Percentiles rank a stretch among this genome's conserved stretches.
These are phyloP conservation scores for Bremia lactucae DNA, from an alignment of 352 stramenopile genomes.

Conservation along the genomic window DNA sequence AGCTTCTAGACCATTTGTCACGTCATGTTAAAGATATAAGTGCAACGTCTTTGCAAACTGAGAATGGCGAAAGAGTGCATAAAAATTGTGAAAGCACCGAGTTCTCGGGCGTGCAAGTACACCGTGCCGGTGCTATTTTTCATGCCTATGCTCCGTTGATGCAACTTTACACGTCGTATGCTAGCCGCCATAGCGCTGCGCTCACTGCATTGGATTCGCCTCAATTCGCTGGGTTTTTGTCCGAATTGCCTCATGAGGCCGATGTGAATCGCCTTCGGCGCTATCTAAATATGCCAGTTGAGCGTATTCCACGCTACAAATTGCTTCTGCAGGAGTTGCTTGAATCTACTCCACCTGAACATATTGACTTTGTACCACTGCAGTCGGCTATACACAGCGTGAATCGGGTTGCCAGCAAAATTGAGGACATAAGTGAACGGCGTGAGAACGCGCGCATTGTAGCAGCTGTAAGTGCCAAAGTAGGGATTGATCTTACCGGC, in stretches of 20 bases:
- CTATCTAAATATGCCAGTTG: constrained; percentile 84
- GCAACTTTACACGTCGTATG: constrained; percentile 80
- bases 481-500: constrained; percentile 57
- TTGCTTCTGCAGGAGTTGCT: constrained; percentile 75
- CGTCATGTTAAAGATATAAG: constrained; percentile 63
- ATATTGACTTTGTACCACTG: constrained; percentile 63
- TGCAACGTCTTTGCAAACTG: constrained; percentile 6
- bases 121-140: constrained; percentile 68
- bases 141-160: constrained; percentile 78
- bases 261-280: constrained; percentile 49
- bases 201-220: constrained; percentile 61
- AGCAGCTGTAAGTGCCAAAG: constrained; percentile 42
- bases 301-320: constrained; percentile 78
- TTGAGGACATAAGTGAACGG: constrained; percentile 70
- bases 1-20: constrained; percentile 77
- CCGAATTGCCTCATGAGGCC: constrained; percentile 55
- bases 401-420: constrained; percentile 60
- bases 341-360: constrained; percentile 45
- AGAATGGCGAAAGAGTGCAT: background rate
- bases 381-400: constrained; percentile 67
- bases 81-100: constrained; percentile 2
- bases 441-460: constrained; percentile 60
- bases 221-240: constrained; percentile 59
- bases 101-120: constrained; percentile 10
- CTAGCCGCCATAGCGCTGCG: constrained; percentile 63